These are phyloP conservation scores for Astragalus glycyphyllos DNA, from an alignment of 306 rosid genomes.

Conservation along the genomic window DNA sequence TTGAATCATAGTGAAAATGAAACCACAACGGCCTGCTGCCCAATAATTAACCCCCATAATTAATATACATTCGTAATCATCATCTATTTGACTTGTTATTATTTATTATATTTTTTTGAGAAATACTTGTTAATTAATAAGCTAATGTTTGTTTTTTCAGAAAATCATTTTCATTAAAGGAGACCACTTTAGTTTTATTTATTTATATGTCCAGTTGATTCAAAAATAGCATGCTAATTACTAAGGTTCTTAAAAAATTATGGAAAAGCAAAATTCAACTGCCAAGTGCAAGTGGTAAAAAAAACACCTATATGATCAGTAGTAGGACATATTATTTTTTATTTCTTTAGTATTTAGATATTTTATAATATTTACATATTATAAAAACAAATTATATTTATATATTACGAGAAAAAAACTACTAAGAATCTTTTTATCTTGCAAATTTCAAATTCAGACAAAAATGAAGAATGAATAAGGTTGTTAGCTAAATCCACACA, in stretches of 20 bases:
- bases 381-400: neutral
- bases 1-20: conserved; percentile 33
- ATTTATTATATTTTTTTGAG: too few species aligned
- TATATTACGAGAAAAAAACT: neutral
- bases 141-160: neutral
- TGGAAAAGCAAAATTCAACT: conserved; percentile 1
- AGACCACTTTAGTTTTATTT: conserved; percentile 3
- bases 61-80: neutral
- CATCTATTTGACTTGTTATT: conserved; percentile 25
- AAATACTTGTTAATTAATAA: neutral
- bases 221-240: neutral
- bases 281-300: neutral
- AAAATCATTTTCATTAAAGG: neutral
- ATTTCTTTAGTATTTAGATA: neutral
- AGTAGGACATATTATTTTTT: neutral
- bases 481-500: neutral
- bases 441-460: neutral
- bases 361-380: too few species aligned
- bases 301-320: neutral
- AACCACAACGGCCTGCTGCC: conserved; percentile 34
- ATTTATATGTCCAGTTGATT: neutral
- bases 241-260: neutral
- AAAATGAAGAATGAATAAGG: neutral
- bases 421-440: neutral
- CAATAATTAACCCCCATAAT: neutral